These are phyloP conservation scores for Murraya koenigii DNA, from an alignment of 345 rosid species.

Conservation along the genomic window DNA sequence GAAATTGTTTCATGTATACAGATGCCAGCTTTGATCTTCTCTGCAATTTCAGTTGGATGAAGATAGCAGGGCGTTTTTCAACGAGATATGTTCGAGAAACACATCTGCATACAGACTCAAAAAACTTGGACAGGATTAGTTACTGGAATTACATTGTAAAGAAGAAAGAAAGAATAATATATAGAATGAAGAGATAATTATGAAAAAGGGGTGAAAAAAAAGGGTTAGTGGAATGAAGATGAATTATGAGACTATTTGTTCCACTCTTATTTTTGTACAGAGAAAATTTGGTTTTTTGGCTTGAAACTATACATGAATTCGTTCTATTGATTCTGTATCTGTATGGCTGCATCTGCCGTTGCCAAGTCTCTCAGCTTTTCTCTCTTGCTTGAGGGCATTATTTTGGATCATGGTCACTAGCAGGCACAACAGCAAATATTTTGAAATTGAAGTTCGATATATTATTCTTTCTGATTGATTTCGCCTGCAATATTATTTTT, in stretches of 20 bases:
- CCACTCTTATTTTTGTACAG: conserved; percentile 40
- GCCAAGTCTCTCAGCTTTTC: background rate
- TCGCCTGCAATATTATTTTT: background rate
- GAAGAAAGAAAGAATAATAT: conserved; percentile 24
- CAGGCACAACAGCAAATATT: background rate
- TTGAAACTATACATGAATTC: conserved; percentile 24
- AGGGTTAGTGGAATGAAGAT: conserved; percentile 20
- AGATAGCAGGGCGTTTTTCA: conserved; percentile 10
- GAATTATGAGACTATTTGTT: conserved; percentile 21
- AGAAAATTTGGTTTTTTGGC: conserved; percentile 11
- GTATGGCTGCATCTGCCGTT: background rate
- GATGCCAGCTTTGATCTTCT: conserved; percentile 23
- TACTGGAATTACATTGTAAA: conserved; percentile 35
- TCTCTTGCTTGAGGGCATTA: background rate
- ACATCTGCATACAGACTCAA: conserved; percentile 24
- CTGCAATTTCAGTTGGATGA: conserved; percentile 18
- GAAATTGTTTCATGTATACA: conserved; percentile 17
- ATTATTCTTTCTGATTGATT: background rate
- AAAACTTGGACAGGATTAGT: conserved; percentile 23
- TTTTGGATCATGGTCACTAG: background rate
- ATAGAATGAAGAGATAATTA: conserved; percentile 12
- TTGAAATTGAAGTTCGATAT: background rate
- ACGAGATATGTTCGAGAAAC: conserved; percentile 10
- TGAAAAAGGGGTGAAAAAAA: conserved; percentile 7
- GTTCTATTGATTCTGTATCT: conserved; percentile 9